Percentiles rank a stretch among this genome's conserved stretches.
phyloP scores from a whole-genome alignment of 73 alveolate genomes.

The Stentor roeselii region DNA sequence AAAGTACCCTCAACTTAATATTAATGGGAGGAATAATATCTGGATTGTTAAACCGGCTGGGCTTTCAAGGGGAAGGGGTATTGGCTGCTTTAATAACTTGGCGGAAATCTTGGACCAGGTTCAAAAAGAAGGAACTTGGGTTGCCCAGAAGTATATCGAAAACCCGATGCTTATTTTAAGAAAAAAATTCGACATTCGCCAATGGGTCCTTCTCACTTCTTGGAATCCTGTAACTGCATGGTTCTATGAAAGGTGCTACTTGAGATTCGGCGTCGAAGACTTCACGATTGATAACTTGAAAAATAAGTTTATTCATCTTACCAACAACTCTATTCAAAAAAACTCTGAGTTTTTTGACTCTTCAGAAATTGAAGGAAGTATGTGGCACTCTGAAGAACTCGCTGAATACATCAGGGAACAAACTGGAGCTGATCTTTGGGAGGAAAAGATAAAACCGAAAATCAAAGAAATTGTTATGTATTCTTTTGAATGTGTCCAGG shows the following conservation, averaged over 20 bases:
- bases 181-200: slow-evolving; percentile 92
- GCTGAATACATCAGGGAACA: slow-evolving; percentile 69
- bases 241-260: slow-evolving; percentile 90
- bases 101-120: slow-evolving; percentile 87
- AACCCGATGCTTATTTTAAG: slow-evolving; percentile 92
- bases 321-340: slow-evolving; percentile 94
- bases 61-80: slow-evolving; percentile 96
- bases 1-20: slow-evolving; percentile 76
- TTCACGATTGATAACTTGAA: slow-evolving; percentile 81
- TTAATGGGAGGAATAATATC: slow-evolving; percentile 87
- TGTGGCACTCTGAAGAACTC: slow-evolving; percentile 90
- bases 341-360: slow-evolving; percentile 69
- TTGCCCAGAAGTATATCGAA: slow-evolving; percentile 96
- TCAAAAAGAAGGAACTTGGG: slow-evolving; percentile 87
- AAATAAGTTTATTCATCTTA: slow-evolving; percentile 88
- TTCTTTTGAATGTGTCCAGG: slow-evolving; percentile 87
- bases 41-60: slow-evolving; percentile 99
- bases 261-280: slow-evolving; percentile 95
- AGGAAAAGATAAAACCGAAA: slow-evolving; percentile 76
- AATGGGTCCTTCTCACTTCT: slow-evolving; percentile 91
- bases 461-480: slow-evolving; percentile 74
- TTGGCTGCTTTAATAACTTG: slow-evolving; percentile 76
- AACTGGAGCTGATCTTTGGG: slow-evolving; percentile 85
- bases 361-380: slow-evolving; percentile 93
- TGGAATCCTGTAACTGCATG: slow-evolving; percentile 86